Base-by-base conservation (phyloP, 257 asterid genomes). In the Linaria vulgaris region DNA sequence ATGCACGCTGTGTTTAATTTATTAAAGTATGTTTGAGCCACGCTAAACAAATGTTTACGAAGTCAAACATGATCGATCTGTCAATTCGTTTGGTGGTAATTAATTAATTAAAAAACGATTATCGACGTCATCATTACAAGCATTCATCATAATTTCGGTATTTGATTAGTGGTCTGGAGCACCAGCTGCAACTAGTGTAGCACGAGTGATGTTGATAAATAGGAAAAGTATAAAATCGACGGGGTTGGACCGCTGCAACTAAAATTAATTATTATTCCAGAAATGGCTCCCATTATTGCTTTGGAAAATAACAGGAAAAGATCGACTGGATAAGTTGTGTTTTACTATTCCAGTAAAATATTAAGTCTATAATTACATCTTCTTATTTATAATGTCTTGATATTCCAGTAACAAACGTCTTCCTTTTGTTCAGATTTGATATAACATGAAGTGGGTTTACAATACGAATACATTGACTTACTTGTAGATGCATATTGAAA, bases 1-100 rank as follows among this genome's bases (percentile, higher is more conserved):
- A 11, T 14, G 78, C 78, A 74, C 65, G 75, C 72, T 69, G 20
- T 24, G 41, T 19, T 17, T 57, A 69, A 69, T 43, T 63, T 50
- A 63, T 49, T 23, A 22, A 69, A 69, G 74, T 70, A 53, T 68
- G 72, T 63, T 25, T 14, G 39, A 5, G 27, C n/a, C 23, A 17
- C 9, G n/a, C 9, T 12, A 44, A 9, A 16, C 24, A 22, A 46
- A 44, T 44, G 8, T 44, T 31, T 17, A 27, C 20, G 12, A 17
- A 1, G 52, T 13, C 25, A 27, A 52, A 50, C 71, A 58, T 43
- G 61, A n/a, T n/a, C n/a, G n/a, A n/a, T 52, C 27, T 49, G 10
- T 9, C 16, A 22, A 43, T 46, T n/a, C n/a, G n/a, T n/a, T n/a
- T 60, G 46, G 23, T 25, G 16, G 19, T 12, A 15, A 37, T 23